A percentile compares a stretch with the other conserved stretches of the same genome.
phyloP scores from a whole-genome alignment of 257 asterid species.

The Jacaranda copaia region DNA sequence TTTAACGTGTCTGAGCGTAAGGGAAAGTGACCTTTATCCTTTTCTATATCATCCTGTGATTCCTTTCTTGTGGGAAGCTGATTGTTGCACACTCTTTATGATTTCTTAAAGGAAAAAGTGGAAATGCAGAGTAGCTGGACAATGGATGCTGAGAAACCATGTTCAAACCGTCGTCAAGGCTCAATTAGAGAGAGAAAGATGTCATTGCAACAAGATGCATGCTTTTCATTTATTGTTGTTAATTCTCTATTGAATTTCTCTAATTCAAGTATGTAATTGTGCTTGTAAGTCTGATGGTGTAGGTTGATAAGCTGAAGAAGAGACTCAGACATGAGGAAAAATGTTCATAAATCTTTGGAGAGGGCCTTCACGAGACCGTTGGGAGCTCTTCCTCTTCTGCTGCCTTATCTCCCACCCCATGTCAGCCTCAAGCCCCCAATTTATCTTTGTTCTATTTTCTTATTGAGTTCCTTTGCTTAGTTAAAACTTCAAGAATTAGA shows the following conservation, averaged over 20 bases:
- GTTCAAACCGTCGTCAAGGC: too few species aligned
- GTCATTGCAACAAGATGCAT: conserved; percentile 85
- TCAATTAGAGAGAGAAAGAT: conserved; percentile 73
- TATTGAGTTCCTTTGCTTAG: neutral
- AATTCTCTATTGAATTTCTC: neutral
- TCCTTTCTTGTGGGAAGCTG: conserved; percentile 58
- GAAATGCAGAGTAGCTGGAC: too few species aligned
- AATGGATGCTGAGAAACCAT: too few species aligned
- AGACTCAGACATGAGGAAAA: conserved; percentile 88
- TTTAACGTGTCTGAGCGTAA: too few species aligned
- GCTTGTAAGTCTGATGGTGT: neutral
- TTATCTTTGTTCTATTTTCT: neutral
- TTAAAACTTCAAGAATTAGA: conserved; percentile 12
- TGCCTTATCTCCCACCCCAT: conserved; percentile 84
- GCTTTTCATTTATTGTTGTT: neutral
- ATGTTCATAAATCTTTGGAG: conserved; percentile 91
- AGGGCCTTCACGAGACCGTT: conserved; percentile 90
- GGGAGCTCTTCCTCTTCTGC: conserved; percentile 94
- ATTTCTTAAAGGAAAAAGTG: too few species aligned
- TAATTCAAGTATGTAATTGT: neutral
- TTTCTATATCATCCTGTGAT: conserved; percentile 37
- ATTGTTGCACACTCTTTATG: too few species aligned
- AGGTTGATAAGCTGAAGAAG: conserved; percentile 94
- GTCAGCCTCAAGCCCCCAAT: conserved; percentile 70
- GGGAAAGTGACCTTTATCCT: conserved; percentile 37